phyloP scores from a whole-genome alignment of 202 grass and related monocot genomes.

The Carex arenaria region DNA sequence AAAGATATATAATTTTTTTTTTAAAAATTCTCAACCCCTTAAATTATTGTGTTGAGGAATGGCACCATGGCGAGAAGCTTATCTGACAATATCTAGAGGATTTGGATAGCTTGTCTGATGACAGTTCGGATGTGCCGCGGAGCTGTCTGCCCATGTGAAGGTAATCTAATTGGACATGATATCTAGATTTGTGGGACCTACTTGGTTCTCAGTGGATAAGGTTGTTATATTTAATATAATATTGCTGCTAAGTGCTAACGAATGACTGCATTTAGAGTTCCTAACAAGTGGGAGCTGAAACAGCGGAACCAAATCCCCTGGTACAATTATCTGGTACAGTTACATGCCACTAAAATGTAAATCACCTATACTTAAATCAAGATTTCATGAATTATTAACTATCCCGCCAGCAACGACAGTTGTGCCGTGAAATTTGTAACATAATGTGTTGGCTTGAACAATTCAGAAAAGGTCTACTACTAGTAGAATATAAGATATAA shows the following conservation, averaged over 20 bases:
- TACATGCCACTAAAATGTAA: neutral
- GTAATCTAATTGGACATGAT: conserved; percentile 1
- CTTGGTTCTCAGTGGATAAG: conserved; percentile 18
- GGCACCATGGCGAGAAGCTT: neutral
- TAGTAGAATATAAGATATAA: neutral
- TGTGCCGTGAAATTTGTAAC: neutral
- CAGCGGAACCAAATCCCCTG: no score
- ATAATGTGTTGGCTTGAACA: neutral
- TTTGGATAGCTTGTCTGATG: neutral
- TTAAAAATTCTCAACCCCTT: neutral
- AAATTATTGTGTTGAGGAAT: neutral
- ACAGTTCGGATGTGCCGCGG: neutral
- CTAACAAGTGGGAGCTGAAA: no score
- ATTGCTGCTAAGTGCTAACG: neutral
- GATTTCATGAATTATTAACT: neutral
- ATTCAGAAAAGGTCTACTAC: neutral
- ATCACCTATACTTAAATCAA: neutral
- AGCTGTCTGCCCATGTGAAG: conserved; percentile 25
- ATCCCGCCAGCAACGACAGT: neutral
- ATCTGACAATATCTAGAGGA: neutral
- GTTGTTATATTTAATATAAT: neutral
- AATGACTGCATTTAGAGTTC: neutral
- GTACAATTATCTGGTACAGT: neutral
- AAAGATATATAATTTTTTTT: neutral
- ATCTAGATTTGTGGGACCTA: conserved; percentile 6